A percentile compares a stretch with the other conserved stretches of the same genome.
Evolutionary conservation across 1,139 yeast genomes (phyloP).

Genomic region (Zygoascus hellenicus): DNA sequence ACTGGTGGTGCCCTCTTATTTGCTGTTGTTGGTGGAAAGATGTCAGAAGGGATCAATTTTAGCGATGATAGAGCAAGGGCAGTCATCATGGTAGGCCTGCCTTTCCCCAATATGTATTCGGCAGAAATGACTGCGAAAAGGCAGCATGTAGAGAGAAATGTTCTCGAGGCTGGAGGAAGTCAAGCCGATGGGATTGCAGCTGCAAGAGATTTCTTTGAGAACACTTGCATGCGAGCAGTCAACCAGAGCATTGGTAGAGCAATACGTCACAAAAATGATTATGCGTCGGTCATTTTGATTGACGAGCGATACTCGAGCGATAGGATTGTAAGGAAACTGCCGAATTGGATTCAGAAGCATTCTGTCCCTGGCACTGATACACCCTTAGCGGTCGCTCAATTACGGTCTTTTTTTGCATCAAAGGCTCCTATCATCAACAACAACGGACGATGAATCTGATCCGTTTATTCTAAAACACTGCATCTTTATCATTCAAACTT

Average conservation of each 20-base stretch:
- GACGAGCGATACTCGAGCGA: conserved; percentile 55
- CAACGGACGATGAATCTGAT: too few relatives aligned
- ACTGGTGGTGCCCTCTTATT: conserved; percentile 59
- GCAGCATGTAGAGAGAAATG: conserved; percentile 50
- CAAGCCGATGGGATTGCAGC: conserved; percentile 39
- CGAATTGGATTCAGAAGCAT: conserved; percentile 58
- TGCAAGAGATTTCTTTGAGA: conserved; percentile 68
- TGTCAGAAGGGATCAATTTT: conserved; percentile 93
- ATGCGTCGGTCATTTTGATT: conserved; percentile 65
- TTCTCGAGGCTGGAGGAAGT: conserved; percentile 39
- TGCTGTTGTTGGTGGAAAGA: conserved; percentile 88
- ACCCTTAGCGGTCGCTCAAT: not conserved
- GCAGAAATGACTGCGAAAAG: conserved; percentile 77
- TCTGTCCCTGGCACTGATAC: too few relatives aligned
- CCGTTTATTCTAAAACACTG: too few relatives aligned
- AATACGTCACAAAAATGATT: conserved; percentile 77
- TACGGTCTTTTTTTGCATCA: not conserved
- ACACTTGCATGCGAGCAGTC: conserved; percentile 84
- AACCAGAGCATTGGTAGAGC: conserved; percentile 94
- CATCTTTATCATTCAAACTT: too few relatives aligned
- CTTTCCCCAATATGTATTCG: conserved; percentile 80
- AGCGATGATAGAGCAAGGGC: conserved; percentile 82
- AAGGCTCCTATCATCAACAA: too few relatives aligned
- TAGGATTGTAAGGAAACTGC: conserved; percentile 56
- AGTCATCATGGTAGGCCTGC: conserved; percentile 82